phyloP scores from a whole-genome alignment of 768 basidiomycete genomes.

The Suillus ampliporus region DNA sequence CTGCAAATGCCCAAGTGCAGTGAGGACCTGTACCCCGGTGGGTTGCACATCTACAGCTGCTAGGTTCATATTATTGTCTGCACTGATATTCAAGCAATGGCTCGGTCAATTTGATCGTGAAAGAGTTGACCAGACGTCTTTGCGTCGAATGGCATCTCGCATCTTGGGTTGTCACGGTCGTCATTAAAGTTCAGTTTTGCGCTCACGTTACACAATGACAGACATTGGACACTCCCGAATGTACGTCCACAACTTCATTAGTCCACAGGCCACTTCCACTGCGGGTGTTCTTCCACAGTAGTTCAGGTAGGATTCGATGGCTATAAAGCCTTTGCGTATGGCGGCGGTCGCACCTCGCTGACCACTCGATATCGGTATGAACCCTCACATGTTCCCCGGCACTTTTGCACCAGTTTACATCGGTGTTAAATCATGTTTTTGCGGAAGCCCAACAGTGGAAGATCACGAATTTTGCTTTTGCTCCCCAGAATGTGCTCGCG shows the following conservation, averaged over 20 bases:
- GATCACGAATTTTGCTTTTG: constrained; percentile 37
- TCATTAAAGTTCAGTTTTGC: not conserved
- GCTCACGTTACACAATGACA: not conserved
- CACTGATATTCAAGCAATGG: no score
- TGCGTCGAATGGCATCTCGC: not conserved
- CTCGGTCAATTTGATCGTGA: no score
- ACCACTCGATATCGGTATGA: not conserved
- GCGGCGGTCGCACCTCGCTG: not conserved
- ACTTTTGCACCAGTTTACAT: constrained; percentile 17
- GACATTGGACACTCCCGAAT: not conserved
- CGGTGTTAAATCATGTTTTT: constrained; percentile 26
- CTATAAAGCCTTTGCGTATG: constrained; percentile 3
- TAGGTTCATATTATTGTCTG: no score
- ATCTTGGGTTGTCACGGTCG: not conserved
- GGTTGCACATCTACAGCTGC: no score
- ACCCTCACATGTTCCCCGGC: not conserved
- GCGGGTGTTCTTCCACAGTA: not conserved
- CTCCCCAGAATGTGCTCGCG: constrained; percentile 32
- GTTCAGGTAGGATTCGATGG: not conserved
- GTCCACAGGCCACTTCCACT: not conserved
- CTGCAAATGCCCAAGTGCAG: not conserved
- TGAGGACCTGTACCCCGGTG: not conserved
- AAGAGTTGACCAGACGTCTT: no score
- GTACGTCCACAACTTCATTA: not conserved
- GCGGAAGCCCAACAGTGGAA: constrained; percentile 27